Evolutionary conservation across 768 basidiomycete genomes (phyloP).

Genomic region (Tylopilus plumbeoviolaceoides): DNA sequence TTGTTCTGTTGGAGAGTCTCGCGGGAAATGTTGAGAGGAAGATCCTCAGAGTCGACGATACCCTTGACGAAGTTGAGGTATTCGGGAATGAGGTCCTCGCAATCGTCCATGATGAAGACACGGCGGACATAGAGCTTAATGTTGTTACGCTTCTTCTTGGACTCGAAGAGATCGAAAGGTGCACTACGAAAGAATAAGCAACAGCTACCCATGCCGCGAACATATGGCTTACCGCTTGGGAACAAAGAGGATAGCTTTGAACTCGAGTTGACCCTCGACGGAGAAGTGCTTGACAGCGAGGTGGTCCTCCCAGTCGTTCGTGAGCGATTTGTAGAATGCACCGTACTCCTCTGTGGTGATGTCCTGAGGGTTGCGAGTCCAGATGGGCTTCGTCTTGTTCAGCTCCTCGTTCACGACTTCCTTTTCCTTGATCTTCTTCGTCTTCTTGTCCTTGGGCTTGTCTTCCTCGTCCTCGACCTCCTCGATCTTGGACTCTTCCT

Average conservation of each 20-base stretch:
- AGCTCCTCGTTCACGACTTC: slow-evolving; percentile 92
- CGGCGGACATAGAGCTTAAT: slow-evolving; percentile 99
- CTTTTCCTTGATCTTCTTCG: slow-evolving; percentile 89
- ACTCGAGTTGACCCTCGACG: slow-evolving; percentile 99
- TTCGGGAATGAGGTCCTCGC: slow-evolving; percentile 98
- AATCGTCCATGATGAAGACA: slow-evolving; percentile 99
- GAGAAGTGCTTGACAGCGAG: slow-evolving; percentile 99
- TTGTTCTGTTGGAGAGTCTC: slow-evolving; percentile 99
- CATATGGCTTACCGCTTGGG: slow-evolving; percentile 76
- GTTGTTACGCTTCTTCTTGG: slow-evolving; percentile 99
- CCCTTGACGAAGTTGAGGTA: slow-evolving; percentile 99
- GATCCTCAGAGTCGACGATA: slow-evolving; percentile 99
- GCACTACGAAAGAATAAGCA: slow-evolving; percentile 49
- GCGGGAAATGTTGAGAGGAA: slow-evolving; percentile 99
- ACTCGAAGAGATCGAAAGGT: slow-evolving; percentile 99
- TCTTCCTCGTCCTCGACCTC: slow-evolving; percentile 82
- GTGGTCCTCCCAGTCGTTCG: slow-evolving; percentile 99
- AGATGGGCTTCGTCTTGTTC: slow-evolving; percentile 99
- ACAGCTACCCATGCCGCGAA: background rate
- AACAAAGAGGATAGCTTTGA: slow-evolving; percentile 98
- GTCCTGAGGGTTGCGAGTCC: slow-evolving; percentile 97
- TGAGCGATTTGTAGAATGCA: slow-evolving; percentile 98
- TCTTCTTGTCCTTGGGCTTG: slow-evolving; percentile 87
- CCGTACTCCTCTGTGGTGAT: slow-evolving; percentile 92
- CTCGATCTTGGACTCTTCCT: slow-evolving; percentile 74